Evolutionary conservation across 305 asterid species (phyloP), one percentile per base, ranked within the genome.

Genomic region (Rubia occidens): DNA sequence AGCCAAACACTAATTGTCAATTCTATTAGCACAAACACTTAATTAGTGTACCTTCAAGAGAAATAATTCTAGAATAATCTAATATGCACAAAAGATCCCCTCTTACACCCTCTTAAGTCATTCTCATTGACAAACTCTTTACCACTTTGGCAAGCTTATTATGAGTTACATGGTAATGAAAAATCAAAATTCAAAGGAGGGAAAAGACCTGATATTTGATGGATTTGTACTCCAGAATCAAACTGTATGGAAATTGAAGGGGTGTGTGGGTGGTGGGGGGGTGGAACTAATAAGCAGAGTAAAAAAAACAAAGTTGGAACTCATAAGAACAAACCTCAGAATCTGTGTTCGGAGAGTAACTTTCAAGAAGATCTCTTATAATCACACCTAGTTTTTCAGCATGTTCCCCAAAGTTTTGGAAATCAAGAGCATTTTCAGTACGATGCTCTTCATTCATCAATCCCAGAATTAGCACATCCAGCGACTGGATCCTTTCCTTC

Each of bases 331-430:
- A 49, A 75, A 86, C 95, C 89, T 84, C 79, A 74, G 77, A 62
- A 47, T 74, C 74, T 69, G 55, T 76, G 29, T 43, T 75, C 32
- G 59, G 64, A 72, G 75, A 71, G 81, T 76, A 67, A 40, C 70
- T 77, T 60, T 81, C 75, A 74, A 73, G 80, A 61, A 76, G 76
- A 45, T 79, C 74, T 78, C 78, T 78, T 72, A 78, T 26, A 61
- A 77, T 53, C 71, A 72, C 86, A 71, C 75, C 82, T 11, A 80
- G 61, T 64, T 78, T 80, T 73, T 75, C 83, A 14, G 84, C 75
- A 45, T 72, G 76, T 63, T 82, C 79, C 72, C 64, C 63, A 40
- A 76, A 71, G 56, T 66, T 73, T 68, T 75, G 80, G 58, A 71
- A 56, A 61, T 67, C 79, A 71, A 37, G 66, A 51, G 35, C 61